phyloP scores from a whole-genome alignment of 2,329 filamentous ascomycete species.

The Stylonectria norvegica region DNA sequence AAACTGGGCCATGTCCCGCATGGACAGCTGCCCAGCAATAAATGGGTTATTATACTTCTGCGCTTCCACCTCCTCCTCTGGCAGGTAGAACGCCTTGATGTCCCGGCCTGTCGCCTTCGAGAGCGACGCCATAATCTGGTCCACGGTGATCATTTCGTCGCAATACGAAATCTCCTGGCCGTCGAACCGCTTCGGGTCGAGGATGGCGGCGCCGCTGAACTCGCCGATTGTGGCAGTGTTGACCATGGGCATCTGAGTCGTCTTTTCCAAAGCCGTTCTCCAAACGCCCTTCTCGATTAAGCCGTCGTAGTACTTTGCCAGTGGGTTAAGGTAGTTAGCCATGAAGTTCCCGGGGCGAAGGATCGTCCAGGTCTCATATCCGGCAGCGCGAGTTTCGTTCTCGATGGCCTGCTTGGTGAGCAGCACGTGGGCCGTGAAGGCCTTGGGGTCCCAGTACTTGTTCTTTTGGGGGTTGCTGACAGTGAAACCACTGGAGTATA shows the following conservation, averaged over 20 bases:
- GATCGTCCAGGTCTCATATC: slow-evolving; percentile 45
- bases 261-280: slow-evolving; percentile 32
- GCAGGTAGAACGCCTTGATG: slow-evolving; percentile 37
- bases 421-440: slow-evolving; percentile 29
- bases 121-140: slow-evolving; percentile 37
- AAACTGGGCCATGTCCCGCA: slow-evolving; percentile 34
- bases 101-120: slow-evolving; percentile 32
- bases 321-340: slow-evolving; percentile 46
- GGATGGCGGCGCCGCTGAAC: slow-evolving; percentile 42
- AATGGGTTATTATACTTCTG: slow-evolving; percentile 36
- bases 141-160: slow-evolving; percentile 37
- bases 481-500: slow-evolving; percentile 36
- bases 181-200: slow-evolving; percentile 39
- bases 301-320: slow-evolving; percentile 38
- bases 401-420: slow-evolving; percentile 43
- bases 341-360: slow-evolving; percentile 51
- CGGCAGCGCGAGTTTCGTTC: slow-evolving; percentile 31
- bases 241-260: slow-evolving; percentile 40
- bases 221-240: slow-evolving; percentile 47
- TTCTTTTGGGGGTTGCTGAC: slow-evolving; percentile 29
- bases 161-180: slow-evolving; percentile 39
- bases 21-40: slow-evolving; percentile 35
- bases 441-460: slow-evolving; percentile 23
- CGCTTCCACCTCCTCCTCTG: slow-evolving; percentile 39
- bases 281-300: slow-evolving; percentile 38